These are phyloP conservation scores for Leptomonas seymouri DNA, from an alignment of 208 protist genomes.

Conservation along the genomic window DNA sequence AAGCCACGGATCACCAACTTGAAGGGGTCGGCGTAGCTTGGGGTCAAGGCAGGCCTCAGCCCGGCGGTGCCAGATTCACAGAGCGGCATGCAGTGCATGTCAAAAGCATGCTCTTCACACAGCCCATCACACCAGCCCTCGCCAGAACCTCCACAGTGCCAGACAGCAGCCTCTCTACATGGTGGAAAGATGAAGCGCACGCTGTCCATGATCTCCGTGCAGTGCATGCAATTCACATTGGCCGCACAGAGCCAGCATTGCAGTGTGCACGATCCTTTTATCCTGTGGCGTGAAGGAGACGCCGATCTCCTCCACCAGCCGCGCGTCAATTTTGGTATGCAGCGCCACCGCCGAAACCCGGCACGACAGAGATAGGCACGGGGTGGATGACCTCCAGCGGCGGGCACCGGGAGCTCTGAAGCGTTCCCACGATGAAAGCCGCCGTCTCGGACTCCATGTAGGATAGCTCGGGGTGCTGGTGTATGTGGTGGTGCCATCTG, in stretches of 20 bases:
- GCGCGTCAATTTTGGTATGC: constrained; percentile 74
- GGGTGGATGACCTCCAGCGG: constrained; percentile 45
- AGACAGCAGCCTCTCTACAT: constrained; percentile 67
- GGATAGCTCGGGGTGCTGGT: constrained; percentile 55
- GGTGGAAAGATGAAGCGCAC: constrained; percentile 81
- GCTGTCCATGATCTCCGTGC: constrained; percentile 52
- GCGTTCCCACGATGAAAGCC: constrained; percentile 44
- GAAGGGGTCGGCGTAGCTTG: constrained; percentile 46
- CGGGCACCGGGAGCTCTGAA: constrained; percentile 41
- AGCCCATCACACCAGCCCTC: constrained; percentile 49
- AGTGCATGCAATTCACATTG: constrained; percentile 63
- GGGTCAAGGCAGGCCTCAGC: constrained; percentile 36
- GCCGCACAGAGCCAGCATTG: constrained; percentile 74
- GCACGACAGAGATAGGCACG: constrained; percentile 49
- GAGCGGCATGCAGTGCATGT: constrained; percentile 39
- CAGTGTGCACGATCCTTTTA: constrained; percentile 59
- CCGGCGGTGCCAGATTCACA: constrained; percentile 39
- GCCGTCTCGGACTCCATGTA: constrained; percentile 56
- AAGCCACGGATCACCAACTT: constrained; percentile 52
- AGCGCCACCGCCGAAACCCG: constrained; percentile 57
- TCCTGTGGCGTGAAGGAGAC: constrained; percentile 65
- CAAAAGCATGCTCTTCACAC: constrained; percentile 66
- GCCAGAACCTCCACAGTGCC: constrained; percentile 63
- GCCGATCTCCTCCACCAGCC: constrained; percentile 61
- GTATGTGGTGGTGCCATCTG: constrained; percentile 67